These are phyloP conservation scores for Fusarium lateritium DNA, from an alignment of 2,329 filamentous ascomycete genomes.

Conservation along the genomic window DNA sequence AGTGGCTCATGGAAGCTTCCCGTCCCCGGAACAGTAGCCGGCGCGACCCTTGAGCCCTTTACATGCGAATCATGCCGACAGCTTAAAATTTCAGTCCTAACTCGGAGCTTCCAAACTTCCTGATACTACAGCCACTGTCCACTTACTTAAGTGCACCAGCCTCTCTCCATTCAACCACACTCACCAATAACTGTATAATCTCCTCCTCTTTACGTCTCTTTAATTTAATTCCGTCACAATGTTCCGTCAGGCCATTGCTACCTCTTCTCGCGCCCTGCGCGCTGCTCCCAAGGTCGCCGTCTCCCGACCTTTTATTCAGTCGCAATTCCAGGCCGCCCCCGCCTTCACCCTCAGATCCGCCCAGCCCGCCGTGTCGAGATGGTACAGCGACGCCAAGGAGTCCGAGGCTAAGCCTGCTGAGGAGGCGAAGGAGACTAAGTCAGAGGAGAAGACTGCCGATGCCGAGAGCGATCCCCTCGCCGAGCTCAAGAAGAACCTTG, in stretches of 20 bases:
- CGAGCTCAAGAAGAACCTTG: constrained; percentile 66
- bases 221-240: constrained; percentile 52
- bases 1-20: constrained; percentile 41
- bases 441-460: constrained; percentile 47
- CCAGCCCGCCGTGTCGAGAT: constrained; percentile 57
- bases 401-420: constrained; percentile 49
- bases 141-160: constrained; percentile 38
- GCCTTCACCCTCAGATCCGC: constrained; percentile 56
- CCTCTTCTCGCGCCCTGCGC: constrained; percentile 62
- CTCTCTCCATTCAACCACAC: constrained; percentile 22
- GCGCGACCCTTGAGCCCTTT: constrained; percentile 36
- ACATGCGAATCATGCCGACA: constrained; percentile 45
- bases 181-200: constrained; percentile 8
- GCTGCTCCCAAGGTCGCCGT: constrained; percentile 56
- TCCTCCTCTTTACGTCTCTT: constrained; percentile 12
- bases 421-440: constrained; percentile 51
- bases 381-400: constrained; percentile 66
- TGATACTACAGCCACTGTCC: constrained; percentile 42
- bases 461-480: constrained; percentile 56
- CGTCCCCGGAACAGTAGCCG: constrained; percentile 44
- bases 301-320: constrained; percentile 55
- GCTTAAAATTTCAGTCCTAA: constrained; percentile 52
- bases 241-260: constrained; percentile 62
- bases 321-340: constrained; percentile 57
- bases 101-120: constrained; percentile 46